Conservation (phyloP, 352 stramenopile species). For the Globisporangium nagaii region DNA sequence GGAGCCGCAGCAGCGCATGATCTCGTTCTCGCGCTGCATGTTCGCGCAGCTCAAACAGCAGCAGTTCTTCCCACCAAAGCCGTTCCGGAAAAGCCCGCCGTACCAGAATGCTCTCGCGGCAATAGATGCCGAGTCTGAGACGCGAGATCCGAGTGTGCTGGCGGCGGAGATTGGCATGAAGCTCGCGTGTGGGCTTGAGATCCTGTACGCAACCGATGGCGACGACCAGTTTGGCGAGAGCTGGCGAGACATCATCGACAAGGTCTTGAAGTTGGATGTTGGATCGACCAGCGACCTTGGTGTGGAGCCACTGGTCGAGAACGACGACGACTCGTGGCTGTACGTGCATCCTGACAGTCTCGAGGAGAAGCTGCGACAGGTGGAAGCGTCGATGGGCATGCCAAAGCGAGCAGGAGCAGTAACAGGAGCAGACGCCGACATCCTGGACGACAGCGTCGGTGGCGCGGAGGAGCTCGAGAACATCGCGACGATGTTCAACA, state of each 20-base stretch:
- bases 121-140: not conserved
- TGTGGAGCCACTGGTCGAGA: conserved; percentile 14
- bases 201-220: conserved; percentile 44
- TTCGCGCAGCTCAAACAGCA: conserved; percentile 83
- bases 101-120: conserved; percentile 15
- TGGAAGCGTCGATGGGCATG: conserved; percentile 10
- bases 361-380: conserved; percentile 50
- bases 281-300: not conserved
- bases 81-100: conserved; percentile 26
- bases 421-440: not conserved
- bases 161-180: conserved; percentile 69
- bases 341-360: conserved; percentile 71
- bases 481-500: conserved; percentile 71
- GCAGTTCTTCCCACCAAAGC: conserved; percentile 55
- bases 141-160: not conserved
- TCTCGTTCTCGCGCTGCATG: conserved; percentile 77
- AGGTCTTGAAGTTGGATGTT: conserved; percentile 8
- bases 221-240: conserved; percentile 35
- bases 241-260: conserved; percentile 40
- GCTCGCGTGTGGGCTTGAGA: conserved; percentile 66
- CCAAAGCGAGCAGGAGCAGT: conserved; percentile 9
- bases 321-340: conserved; percentile 79
- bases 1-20: conserved; percentile 19
- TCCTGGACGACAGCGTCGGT: conserved; percentile 12
- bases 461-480: conserved; percentile 60